Conservation (phyloP, 371 early-diverging fungal genomes). For the Syncephalastrum contaminatum region DNA sequence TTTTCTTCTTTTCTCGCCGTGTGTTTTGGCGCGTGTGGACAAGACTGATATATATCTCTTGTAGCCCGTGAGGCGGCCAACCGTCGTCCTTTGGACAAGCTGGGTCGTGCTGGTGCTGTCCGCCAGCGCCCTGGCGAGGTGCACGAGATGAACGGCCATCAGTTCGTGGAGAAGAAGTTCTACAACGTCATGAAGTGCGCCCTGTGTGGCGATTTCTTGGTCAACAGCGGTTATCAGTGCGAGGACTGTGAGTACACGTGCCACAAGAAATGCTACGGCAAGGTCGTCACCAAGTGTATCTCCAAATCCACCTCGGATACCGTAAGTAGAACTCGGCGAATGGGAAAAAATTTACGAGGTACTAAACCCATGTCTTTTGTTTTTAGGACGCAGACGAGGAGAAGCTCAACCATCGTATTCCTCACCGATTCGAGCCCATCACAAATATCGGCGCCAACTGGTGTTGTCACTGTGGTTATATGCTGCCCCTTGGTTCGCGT, state of each 20-base stretch:
- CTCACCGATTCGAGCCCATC: constrained; percentile 89
- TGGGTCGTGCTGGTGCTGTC: constrained; percentile 89
- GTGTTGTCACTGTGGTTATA: constrained; percentile 98
- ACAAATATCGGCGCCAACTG: constrained; percentile 84
- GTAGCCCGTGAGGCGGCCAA: constrained; percentile 44
- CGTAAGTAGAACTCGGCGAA: constrained; percentile 17
- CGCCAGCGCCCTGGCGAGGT: constrained; percentile 81
- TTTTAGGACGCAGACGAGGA: constrained; percentile 62
- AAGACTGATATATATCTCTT: constrained; percentile 4
- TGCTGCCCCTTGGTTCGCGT: constrained; percentile 83
- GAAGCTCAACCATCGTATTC: constrained; percentile 85
- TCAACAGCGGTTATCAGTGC: constrained; percentile 89
- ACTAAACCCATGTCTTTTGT: background rate
- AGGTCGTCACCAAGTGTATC: constrained; percentile 92
- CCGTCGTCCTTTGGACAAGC: constrained; percentile 63
- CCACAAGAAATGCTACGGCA: constrained; percentile 87
- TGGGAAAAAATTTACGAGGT: constrained; percentile 33
- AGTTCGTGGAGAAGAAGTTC: constrained; percentile 83
- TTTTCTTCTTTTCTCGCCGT: too few species aligned
- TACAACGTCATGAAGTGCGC: constrained; percentile 97
- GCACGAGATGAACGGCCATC: constrained; percentile 89
- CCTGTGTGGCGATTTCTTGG: constrained; percentile 88
- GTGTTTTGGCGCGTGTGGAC: background rate
- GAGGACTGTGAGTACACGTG: constrained; percentile 95
- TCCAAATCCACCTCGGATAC: constrained; percentile 61